Conservation (phyloP, 2,329 filamentous ascomycete species). For the Penicillium sp. region DNA sequence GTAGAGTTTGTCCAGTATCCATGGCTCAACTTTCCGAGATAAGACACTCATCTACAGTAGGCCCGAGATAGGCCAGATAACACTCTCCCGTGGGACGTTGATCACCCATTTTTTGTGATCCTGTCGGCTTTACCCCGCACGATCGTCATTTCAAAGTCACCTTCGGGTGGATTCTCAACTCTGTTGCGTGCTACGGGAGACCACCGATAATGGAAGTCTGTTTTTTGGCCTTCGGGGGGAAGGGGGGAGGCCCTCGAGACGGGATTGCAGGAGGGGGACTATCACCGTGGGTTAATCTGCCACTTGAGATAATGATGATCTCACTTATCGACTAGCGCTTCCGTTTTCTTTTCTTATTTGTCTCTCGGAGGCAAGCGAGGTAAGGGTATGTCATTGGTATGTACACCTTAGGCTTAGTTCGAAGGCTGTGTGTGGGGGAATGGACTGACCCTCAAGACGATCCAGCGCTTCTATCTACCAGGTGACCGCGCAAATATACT, state of each 20-base stretch:
- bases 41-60: background rate
- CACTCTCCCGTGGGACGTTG: background rate
- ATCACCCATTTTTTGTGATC: conserved; percentile 10
- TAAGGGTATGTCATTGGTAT: background rate
- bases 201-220: conserved; percentile 13
- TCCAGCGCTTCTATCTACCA: background rate
- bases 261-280: background rate
- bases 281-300: conserved; percentile 4
- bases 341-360: background rate
- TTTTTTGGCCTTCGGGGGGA: background rate
- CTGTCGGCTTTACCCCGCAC: conserved; percentile 22
- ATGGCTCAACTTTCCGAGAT: conserved; percentile 1
- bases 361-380: background rate
- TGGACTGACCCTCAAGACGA: background rate
- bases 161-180: conserved; percentile 3
- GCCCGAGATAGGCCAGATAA: conserved; percentile 1
- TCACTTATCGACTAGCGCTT: conserved; percentile 5
- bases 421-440: background rate
- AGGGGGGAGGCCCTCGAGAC: too few relatives aligned
- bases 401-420: background rate
- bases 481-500: conserved; percentile 5
- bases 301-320: conserved; percentile 14
- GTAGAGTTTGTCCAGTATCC: background rate
- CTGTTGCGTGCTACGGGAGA: conserved; percentile 1
- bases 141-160: conserved; percentile 20